A percentile compares a stretch with the other conserved stretches of the same genome.
These are phyloP conservation scores for Furculomyces boomerangus DNA, from an alignment of 371 early-diverging fungal species.

Conservation along the genomic window DNA sequence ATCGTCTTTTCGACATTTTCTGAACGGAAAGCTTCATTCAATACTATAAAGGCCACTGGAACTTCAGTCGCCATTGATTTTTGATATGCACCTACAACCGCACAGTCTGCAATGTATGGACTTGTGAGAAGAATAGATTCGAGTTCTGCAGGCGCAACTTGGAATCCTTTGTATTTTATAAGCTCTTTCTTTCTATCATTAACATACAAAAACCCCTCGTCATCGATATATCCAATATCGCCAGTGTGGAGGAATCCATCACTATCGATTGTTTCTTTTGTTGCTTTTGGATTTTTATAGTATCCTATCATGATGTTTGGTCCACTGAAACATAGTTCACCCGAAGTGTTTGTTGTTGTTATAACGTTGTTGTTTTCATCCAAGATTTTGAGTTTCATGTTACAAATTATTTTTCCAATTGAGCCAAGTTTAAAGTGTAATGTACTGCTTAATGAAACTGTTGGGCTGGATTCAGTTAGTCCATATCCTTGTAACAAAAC, in stretches of 20 bases:
- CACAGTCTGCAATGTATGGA: conserved; percentile 47
- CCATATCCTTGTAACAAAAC: conserved; percentile 53
- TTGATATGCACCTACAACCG: conserved; percentile 48
- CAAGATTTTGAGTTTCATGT: conserved; percentile 44
- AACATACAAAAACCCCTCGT: conserved; percentile 35
- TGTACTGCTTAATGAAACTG: conserved; percentile 16
- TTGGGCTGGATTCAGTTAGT: conserved; percentile 44
- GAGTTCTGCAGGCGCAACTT: conserved; percentile 61
- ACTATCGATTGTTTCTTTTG: conserved; percentile 35
- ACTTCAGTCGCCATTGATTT: conserved; percentile 49
- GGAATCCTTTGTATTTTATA: conserved; percentile 61
- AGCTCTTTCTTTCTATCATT: conserved; percentile 58
- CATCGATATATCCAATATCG: conserved; percentile 50
- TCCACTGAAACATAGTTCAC: conserved; percentile 65
- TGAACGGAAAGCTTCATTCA: neutral
- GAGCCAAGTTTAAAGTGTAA: conserved; percentile 15
- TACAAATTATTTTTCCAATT: conserved; percentile 40
- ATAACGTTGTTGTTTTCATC: conserved; percentile 31
- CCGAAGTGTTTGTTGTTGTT: conserved; percentile 32
- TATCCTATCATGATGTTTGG: conserved; percentile 70
- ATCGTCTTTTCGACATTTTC: neutral
- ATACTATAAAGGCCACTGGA: conserved; percentile 48
- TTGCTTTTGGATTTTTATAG: conserved; percentile 44
- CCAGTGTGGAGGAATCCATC: conserved; percentile 70
- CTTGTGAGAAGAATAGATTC: conserved; percentile 59